These are phyloP conservation scores for Fragosphaeria purpurea DNA, from an alignment of 2,329 filamentous ascomycete species.

Conservation along the genomic window DNA sequence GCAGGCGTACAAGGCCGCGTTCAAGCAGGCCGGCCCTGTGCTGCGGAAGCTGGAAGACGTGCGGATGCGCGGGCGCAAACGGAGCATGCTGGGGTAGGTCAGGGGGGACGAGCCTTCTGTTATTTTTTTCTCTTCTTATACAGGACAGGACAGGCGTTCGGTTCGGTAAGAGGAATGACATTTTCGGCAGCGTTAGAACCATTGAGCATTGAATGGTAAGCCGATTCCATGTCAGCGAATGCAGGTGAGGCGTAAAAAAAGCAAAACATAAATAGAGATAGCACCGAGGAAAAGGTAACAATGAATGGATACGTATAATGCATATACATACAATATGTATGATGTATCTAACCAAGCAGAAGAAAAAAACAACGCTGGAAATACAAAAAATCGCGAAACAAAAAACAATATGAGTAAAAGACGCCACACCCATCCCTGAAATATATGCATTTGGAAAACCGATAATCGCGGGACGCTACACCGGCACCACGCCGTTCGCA, in stretches of 20 bases:
- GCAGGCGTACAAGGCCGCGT: conserved; percentile 60
- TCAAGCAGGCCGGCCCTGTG: conserved; percentile 64
- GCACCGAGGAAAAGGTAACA: neutral
- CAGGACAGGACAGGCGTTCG: neutral
- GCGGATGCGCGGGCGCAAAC: conserved; percentile 85
- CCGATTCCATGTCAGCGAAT: too few species aligned
- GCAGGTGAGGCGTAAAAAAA: neutral
- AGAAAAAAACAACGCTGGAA: neutral
- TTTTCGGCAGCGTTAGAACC: too few species aligned
- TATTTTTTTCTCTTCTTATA: neutral
- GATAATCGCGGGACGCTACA: too few species aligned
- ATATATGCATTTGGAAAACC: too few species aligned
- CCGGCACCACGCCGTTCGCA: too few species aligned
- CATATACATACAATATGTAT: neutral
- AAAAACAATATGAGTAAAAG: conserved; percentile 5
- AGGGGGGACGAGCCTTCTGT: neutral
- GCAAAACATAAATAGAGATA: conserved; percentile 11
- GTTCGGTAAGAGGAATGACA: too few species aligned
- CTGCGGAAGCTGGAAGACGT: conserved; percentile 84
- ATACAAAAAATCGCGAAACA: neutral
- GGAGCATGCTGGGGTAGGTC: conserved; percentile 79
- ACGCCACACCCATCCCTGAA: neutral
- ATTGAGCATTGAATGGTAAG: too few species aligned
- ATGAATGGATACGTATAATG: too few species aligned
- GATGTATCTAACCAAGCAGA: neutral